Conservation (phyloP, 2,329 filamentous ascomycete genomes). For the Apiospora koreana region DNA sequence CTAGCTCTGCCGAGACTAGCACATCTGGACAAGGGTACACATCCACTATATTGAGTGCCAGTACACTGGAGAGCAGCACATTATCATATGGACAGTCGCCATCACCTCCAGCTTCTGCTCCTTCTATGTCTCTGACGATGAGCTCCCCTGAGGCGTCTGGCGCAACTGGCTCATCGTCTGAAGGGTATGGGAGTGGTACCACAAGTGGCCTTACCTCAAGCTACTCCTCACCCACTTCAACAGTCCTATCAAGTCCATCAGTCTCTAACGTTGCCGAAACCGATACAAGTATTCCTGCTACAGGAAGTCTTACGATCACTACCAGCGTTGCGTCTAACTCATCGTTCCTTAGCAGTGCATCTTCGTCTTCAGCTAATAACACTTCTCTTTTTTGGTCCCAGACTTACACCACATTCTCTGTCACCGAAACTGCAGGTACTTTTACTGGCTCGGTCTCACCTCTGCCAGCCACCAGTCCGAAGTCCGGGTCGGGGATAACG, state of each 20-base stretch:
- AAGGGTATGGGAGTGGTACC: slow-evolving; percentile 7
- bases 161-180: slow-evolving; percentile 13
- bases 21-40: neutral
- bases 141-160: slow-evolving; percentile 14
- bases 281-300: slow-evolving; percentile 25
- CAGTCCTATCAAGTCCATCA: neutral
- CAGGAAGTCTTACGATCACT: slow-evolving; percentile 25
- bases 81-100: neutral
- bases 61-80: neutral
- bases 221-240: neutral
- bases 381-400: neutral
- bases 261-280: neutral
- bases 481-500: neutral
- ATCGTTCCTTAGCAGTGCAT: neutral
- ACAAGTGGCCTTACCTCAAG: neutral
- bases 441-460: slow-evolving; percentile 10
- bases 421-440: slow-evolving; percentile 11
- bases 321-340: neutral
- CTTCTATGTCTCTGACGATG: neutral
- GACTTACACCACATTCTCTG: neutral
- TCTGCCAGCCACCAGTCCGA: neutral
- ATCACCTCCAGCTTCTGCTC: neutral
- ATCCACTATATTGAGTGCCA: neutral
- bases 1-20: neutral
- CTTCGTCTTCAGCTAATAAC: neutral